phyloP scores from a whole-genome alignment of 2,329 filamentous ascomycete species.

The Chrysosporium keratinophilum region DNA sequence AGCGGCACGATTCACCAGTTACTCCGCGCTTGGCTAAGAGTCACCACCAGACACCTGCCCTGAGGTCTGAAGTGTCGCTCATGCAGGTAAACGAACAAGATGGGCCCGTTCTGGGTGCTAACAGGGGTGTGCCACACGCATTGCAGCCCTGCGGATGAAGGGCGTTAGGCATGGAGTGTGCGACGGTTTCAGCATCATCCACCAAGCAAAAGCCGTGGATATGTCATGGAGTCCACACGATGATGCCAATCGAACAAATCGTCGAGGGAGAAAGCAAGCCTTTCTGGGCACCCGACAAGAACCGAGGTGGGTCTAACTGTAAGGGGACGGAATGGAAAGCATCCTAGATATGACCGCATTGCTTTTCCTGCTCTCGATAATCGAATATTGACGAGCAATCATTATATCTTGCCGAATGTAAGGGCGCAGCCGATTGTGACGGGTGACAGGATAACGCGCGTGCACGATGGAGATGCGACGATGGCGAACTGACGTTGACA shows the following conservation, averaged over 20 bases:
- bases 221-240: neutral
- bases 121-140: neutral
- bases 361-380: neutral
- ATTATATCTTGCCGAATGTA: neutral
- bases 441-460: neutral
- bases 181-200: neutral
- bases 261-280: neutral
- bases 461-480: neutral
- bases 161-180: neutral
- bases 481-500: no score
- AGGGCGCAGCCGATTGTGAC: neutral
- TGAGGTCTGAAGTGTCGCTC: neutral
- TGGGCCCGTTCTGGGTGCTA: neutral
- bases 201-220: neutral
- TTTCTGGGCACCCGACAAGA: constrained; percentile 6
- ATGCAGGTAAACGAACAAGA: neutral
- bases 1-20: neutral
- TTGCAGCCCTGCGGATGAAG: neutral
- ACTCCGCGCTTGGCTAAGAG: neutral
- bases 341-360: neutral
- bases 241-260: neutral
- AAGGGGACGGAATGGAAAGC: neutral
- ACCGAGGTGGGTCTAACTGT: constrained; percentile 1
- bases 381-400: neutral
- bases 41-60: neutral